These are phyloP conservation scores for Microcyclosporella mali DNA, from an alignment of 2,329 filamentous ascomycete genomes.

Conservation along the genomic window DNA sequence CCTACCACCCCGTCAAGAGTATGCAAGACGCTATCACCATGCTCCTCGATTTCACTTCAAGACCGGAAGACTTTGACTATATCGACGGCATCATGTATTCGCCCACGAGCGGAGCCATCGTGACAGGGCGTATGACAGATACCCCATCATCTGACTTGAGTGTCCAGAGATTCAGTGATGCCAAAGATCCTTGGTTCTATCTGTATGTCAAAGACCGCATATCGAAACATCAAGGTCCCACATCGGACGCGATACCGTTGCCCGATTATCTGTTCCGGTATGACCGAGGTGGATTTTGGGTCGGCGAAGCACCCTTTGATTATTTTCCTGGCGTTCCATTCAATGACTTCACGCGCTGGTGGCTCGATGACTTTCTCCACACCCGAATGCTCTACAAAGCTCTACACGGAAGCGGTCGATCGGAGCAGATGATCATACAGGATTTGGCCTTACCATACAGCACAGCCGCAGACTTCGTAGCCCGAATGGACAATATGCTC, in stretches of 20 bases:
- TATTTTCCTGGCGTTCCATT: conserved; percentile 60
- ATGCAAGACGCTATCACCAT: conserved; percentile 39
- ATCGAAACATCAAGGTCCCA: conserved; percentile 37
- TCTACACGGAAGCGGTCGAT: conserved; percentile 55
- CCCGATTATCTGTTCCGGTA: conserved; percentile 66
- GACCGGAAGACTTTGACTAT: conserved; percentile 42
- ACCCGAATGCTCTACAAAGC: conserved; percentile 61
- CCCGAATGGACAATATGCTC: conserved; percentile 36
- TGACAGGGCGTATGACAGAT: conserved; percentile 41
- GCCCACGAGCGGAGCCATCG: conserved; percentile 36
- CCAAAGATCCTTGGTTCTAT: conserved; percentile 49
- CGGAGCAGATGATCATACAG: conserved; percentile 58
- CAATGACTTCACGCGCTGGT: conserved; percentile 55
- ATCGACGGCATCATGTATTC: conserved; percentile 48
- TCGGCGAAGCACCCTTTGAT: conserved; percentile 54
- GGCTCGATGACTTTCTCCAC: conserved; percentile 58
- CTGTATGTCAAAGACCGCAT: conserved; percentile 38
- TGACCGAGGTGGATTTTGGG: conserved; percentile 65
- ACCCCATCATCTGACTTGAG: conserved; percentile 6
- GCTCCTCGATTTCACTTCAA: conserved; percentile 34
- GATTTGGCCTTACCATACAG: conserved; percentile 50
- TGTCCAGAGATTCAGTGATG: conserved; percentile 35
- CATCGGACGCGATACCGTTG: conserved; percentile 53
- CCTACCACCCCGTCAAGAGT: conserved; percentile 40
- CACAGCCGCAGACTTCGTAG: conserved; percentile 39